A percentile compares a stretch with the other conserved stretches of the same genome.
Conservation (phyloP, 352 stramenopile species). For the Phytophthora boehmeriae region DNA sequence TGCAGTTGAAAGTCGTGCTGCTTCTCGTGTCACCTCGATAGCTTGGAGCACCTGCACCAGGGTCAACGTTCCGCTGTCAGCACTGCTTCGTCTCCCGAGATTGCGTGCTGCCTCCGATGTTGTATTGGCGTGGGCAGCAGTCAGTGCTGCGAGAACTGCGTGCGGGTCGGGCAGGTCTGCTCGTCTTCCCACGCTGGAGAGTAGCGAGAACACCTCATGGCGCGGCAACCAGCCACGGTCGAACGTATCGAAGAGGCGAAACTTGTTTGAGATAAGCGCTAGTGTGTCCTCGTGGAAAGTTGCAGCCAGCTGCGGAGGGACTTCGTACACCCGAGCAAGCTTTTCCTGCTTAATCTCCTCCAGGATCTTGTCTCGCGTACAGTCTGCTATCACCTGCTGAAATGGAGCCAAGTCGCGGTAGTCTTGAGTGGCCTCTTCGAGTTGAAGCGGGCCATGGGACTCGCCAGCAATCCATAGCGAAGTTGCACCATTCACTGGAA, state of each 20-base stretch:
- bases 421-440: conserved; percentile 4
- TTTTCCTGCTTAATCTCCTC: conserved; percentile 33
- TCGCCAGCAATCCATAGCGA: conserved; percentile 18
- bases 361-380: conserved; percentile 27
- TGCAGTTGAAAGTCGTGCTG: conserved; percentile 8
- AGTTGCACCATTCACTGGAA: conserved; percentile 8
- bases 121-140: conserved; percentile 5
- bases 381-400: conserved; percentile 43
- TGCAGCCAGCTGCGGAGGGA: conserved; percentile 30
- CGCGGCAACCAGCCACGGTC: conserved; percentile 40
- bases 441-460: conserved; percentile 1
- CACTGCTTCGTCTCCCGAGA: neutral
- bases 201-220: conserved; percentile 46
- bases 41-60: conserved; percentile 36
- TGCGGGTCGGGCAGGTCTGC: conserved; percentile 52
- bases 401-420: conserved; percentile 37
- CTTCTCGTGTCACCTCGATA: conserved; percentile 23
- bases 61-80: conserved; percentile 16
- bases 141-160: conserved; percentile 37
- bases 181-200: conserved; percentile 39
- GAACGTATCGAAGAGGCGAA: conserved; percentile 51
- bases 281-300: conserved; percentile 43
- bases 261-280: conserved; percentile 36
- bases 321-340: conserved; percentile 26
- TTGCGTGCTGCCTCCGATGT: neutral